phyloP scores from a whole-genome alignment of 805 yeast genomes.

The Suhomyces sp. region DNA sequence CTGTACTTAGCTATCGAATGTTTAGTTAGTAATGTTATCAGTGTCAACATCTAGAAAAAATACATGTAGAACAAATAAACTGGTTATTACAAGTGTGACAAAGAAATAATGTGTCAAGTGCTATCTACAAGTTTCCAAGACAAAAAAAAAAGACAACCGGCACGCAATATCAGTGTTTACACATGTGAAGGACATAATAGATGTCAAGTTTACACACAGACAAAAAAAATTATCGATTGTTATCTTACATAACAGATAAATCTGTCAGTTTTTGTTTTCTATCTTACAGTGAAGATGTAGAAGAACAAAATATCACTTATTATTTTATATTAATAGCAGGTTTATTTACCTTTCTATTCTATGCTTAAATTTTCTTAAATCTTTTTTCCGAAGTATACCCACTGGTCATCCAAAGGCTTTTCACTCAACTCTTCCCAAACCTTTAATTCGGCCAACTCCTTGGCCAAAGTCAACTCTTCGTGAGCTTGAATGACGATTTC shows the following conservation, averaged over 20 bases:
- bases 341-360: background rate
- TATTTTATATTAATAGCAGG: background rate
- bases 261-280: too few relatives aligned
- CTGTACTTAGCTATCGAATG: background rate
- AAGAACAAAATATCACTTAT: too few relatives aligned
- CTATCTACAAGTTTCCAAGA: too few relatives aligned
- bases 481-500: constrained; percentile 79
- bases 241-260: too few relatives aligned
- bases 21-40: background rate
- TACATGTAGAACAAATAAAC: background rate
- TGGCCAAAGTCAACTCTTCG: constrained; percentile 69
- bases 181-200: too few relatives aligned
- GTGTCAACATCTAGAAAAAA: background rate
- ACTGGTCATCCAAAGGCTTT: constrained; percentile 75
- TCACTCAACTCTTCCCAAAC: constrained; percentile 80
- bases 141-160: too few relatives aligned
- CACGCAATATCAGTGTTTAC: too few relatives aligned
- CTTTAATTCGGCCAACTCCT: constrained; percentile 65
- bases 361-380: constrained; percentile 27
- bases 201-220: too few relatives aligned
- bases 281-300: too few relatives aligned
- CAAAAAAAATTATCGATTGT: too few relatives aligned
- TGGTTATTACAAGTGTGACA: too few relatives aligned
- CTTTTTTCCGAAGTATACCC: constrained; percentile 77
- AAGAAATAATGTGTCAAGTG: too few relatives aligned